phyloP scores from a whole-genome alignment of 78 protist genomes.

The Planoprotostelium fungivorum region DNA sequence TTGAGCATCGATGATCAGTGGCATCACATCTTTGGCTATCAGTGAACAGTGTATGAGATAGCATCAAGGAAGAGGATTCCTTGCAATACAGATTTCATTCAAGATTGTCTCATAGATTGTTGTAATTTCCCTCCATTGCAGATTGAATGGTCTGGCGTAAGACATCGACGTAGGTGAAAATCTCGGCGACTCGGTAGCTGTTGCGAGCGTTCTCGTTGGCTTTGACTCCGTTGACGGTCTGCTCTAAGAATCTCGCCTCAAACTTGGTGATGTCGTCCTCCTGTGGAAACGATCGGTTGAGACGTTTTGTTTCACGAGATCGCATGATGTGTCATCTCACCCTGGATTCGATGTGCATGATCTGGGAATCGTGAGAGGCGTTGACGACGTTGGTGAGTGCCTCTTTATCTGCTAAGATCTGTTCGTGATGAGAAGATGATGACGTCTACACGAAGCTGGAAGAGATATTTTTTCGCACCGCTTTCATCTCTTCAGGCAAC shows the following conservation, averaged over 20 bases:
- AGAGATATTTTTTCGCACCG: background rate
- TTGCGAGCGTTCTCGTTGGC: background rate
- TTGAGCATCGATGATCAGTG: background rate
- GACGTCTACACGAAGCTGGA: background rate
- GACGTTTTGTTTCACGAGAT: background rate
- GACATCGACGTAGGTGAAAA: background rate
- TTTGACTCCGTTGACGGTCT: background rate
- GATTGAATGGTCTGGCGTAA: background rate
- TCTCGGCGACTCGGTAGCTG: background rate
- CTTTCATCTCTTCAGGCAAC: background rate
- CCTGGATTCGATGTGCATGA: background rate
- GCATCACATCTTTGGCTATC: background rate
- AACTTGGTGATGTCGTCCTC: background rate
- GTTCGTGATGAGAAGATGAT: background rate
- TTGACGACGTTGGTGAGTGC: background rate
- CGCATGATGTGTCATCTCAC: background rate
- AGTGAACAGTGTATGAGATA: no score
- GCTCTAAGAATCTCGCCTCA: background rate
- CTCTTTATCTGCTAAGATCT: background rate
- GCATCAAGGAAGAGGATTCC: no score
- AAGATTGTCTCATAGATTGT: no score
- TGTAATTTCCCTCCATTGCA: background rate
- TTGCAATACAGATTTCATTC: no score
- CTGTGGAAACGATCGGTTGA: background rate
- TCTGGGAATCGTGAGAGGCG: background rate